A percentile compares a stretch with the other conserved stretches of the same genome.
Conservation (phyloP, 106 monocot species). For the Dioscorea dumetorum region DNA sequence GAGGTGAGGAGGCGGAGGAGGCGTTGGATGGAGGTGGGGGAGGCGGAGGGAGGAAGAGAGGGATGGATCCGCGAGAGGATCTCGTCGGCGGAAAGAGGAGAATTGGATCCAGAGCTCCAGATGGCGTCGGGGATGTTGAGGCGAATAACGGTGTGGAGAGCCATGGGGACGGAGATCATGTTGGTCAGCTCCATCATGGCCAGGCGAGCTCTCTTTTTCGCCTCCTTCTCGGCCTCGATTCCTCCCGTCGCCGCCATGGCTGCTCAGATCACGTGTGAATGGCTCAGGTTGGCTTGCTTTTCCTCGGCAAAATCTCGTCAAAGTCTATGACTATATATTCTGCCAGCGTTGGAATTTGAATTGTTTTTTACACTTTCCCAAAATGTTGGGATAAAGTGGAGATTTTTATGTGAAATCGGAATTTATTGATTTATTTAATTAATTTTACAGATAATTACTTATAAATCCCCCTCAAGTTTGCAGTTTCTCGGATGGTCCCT, state of each 20-base stretch:
- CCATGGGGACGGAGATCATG: constrained; percentile 79
- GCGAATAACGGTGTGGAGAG: constrained; percentile 61
- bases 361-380: no score
- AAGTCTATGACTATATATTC: no score
- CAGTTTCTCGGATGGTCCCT: no score
- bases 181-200: constrained; percentile 77
- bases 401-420: no score
- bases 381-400: no score
- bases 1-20: constrained; percentile 71
- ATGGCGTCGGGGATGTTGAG: constrained; percentile 61
- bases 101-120: constrained; percentile 38
- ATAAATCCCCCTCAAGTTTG: no score
- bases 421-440: no score
- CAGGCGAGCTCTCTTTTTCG: constrained; percentile 18
- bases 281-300: no score
- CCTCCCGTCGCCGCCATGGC: neutral
- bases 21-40: constrained; percentile 45
- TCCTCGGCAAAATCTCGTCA: no score
- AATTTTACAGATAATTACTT: no score
- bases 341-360: no score
- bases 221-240: neutral
- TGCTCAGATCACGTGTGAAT: neutral
- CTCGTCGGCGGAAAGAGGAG: constrained; percentile 53
- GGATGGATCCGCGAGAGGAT: constrained; percentile 28
- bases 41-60: constrained; percentile 17